Conservation (phyloP, 2,329 filamentous ascomycete species). For the Curvularia sp. region DNA sequence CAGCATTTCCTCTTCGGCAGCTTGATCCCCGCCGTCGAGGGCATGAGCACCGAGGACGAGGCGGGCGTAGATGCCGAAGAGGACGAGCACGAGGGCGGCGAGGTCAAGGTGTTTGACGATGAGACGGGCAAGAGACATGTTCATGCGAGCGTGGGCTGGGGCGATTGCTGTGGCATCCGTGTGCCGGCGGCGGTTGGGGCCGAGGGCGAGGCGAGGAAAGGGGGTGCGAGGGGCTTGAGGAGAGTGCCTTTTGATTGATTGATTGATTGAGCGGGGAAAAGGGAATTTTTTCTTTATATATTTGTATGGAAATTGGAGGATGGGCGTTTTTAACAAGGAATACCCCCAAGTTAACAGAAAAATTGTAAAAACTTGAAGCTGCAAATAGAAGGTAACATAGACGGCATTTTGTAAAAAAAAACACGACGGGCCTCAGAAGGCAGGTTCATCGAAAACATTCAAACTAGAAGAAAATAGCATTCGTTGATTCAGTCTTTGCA, state of each 20-base stretch:
- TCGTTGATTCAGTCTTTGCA: background rate
- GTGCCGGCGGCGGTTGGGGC: constrained; percentile 94
- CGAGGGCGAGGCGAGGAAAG: constrained; percentile 85
- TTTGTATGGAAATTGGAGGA: background rate
- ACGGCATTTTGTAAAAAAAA: background rate
- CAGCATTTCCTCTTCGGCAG: constrained; percentile 97
- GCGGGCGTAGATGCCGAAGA: constrained; percentile 55
- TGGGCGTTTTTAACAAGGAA: background rate
- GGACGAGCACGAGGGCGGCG: constrained; percentile 55
- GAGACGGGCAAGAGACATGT: constrained; percentile 72
- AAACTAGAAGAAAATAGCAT: background rate
- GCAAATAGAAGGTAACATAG: too few relatives aligned
- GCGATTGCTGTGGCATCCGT: constrained; percentile 97
- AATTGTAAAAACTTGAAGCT: too few relatives aligned
- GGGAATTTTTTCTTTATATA: background rate
- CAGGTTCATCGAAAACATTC: too few relatives aligned
- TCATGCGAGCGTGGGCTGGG: constrained; percentile 76
- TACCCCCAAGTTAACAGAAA: too few relatives aligned
- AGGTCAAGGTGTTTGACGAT: constrained; percentile 66
- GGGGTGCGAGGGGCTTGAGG: constrained; percentile 66
- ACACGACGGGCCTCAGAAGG: background rate
- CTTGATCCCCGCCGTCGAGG: constrained; percentile 78
- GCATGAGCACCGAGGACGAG: constrained; percentile 73
- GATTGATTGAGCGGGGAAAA: background rate
- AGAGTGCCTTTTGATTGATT: constrained; percentile 82